Evolutionary conservation across 129 eudicot genomes (phyloP).

Genomic region (Solidago caesia): DNA sequence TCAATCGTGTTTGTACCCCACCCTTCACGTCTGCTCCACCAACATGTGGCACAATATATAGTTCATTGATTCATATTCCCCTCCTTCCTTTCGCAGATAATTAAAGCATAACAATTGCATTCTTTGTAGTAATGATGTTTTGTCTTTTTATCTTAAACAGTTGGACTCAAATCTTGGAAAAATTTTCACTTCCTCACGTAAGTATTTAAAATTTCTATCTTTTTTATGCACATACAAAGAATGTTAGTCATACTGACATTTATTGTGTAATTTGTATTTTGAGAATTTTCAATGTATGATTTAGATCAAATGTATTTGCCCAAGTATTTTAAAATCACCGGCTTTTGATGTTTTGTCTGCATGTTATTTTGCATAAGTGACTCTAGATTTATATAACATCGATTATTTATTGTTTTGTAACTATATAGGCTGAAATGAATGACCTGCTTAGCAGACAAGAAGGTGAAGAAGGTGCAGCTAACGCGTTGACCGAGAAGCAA

Average conservation of each 20-base stretch:
- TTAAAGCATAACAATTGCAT: not conserved
- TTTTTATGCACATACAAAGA: constrained; percentile 14
- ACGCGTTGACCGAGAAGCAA: too few relatives aligned
- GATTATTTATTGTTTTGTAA: too few relatives aligned
- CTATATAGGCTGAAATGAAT: too few relatives aligned
- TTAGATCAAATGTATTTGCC: constrained; percentile 75
- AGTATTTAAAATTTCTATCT: constrained; percentile 19
- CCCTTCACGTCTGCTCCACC: not conserved
- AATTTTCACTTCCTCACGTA: constrained; percentile 72
- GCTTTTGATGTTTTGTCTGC: too few relatives aligned
- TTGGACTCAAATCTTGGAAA: constrained; percentile 80
- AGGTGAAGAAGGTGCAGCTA: too few relatives aligned
- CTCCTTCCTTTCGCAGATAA: not conserved
- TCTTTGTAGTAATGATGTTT: constrained; percentile 14
- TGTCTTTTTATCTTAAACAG: constrained; percentile 41
- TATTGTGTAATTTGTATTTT: too few relatives aligned
- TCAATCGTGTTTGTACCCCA: constrained; percentile 11
- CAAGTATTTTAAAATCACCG: too few relatives aligned
- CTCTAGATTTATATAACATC: too few relatives aligned
- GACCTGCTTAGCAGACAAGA: too few relatives aligned
- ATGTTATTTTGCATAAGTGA: too few relatives aligned
- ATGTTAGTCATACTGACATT: too few relatives aligned
- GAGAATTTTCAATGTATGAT: constrained; percentile 5
- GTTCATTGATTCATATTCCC: constrained; percentile 14
- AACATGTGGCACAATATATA: constrained; percentile 9